Evolutionary conservation across 129 eudicot species (phyloP).

Genomic region (Tagetes patula): DNA sequence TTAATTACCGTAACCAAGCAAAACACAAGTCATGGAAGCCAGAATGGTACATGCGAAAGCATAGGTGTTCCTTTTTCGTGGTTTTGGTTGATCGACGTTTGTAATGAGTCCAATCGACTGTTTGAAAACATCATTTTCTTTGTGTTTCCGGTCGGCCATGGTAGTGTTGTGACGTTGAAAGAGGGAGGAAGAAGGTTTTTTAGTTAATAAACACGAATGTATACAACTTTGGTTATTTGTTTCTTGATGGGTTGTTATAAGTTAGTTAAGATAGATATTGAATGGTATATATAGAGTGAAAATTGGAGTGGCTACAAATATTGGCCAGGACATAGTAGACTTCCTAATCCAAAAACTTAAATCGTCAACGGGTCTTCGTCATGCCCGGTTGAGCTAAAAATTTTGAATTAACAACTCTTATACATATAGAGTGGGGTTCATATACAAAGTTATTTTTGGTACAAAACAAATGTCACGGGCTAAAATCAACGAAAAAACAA

Average conservation of each 20-base stretch:
- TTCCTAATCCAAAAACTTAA: conserved; percentile 24
- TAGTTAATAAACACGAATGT: too few relatives aligned
- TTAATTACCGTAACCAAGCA: conserved; percentile 61
- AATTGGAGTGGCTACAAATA: background rate
- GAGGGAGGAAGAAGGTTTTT: conserved; percentile 11
- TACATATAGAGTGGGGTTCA: too few relatives aligned
- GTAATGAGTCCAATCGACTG: conserved; percentile 29
- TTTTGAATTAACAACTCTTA: too few relatives aligned
- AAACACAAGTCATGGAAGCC: conserved; percentile 69
- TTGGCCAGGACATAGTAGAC: conserved; percentile 25
- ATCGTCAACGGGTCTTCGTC: conserved; percentile 9
- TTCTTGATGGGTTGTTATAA: too few relatives aligned
- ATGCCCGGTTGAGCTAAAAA: too few relatives aligned
- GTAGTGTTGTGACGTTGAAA: background rate
- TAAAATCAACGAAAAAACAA: too few relatives aligned
- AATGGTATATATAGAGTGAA: conserved; percentile 38
- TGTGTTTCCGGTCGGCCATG: conserved; percentile 44
- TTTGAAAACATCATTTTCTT: conserved; percentile 27
- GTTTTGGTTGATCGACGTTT: conserved; percentile 45
- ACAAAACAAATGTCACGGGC: too few relatives aligned
- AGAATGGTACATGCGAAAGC: conserved; percentile 57
- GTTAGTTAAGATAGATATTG: conserved; percentile 21
- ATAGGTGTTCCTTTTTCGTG: conserved; percentile 55
- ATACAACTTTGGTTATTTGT: too few relatives aligned
- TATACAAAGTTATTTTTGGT: too few relatives aligned